Evolutionary conservation across 2,329 filamentous ascomycete species (phyloP).

Genomic region (Aspergillus caelatus): DNA sequence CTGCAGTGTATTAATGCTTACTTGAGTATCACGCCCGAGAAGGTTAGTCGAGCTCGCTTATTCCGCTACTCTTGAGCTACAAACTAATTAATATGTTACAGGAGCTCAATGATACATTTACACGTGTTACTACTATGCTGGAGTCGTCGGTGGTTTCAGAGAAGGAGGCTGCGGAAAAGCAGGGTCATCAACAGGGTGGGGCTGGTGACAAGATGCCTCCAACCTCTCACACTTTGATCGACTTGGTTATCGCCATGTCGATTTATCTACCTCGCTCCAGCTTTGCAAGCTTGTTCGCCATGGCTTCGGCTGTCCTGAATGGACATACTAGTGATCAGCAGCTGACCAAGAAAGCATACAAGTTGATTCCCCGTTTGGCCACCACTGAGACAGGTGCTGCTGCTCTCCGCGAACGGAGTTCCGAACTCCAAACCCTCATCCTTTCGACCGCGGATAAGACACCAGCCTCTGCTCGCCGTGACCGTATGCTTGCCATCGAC

Average conservation of each 20-base stretch:
- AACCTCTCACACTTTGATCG: constrained; percentile 92
- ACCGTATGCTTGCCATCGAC: constrained; percentile 80
- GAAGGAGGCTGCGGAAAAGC: constrained; percentile 66
- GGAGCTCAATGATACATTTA: constrained; percentile 86
- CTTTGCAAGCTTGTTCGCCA: constrained; percentile 81
- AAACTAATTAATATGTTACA: constrained; percentile 27
- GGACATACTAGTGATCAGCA: constrained; percentile 73
- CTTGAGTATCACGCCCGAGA: constrained; percentile 79
- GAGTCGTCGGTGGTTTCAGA: constrained; percentile 68
- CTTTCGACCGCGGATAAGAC: constrained; percentile 80
- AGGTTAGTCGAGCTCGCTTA: constrained; percentile 34
- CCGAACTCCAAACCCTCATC: constrained; percentile 80
- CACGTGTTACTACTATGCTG: constrained; percentile 82
- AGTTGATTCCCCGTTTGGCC: constrained; percentile 87
- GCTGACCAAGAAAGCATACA: constrained; percentile 98
- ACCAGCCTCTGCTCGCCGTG: constrained; percentile 80
- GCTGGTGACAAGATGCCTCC: constrained; percentile 80
- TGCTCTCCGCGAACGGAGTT: constrained; percentile 75
- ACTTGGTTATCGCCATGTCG: constrained; percentile 93
- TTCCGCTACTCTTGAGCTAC: background rate
- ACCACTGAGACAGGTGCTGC: constrained; percentile 75
- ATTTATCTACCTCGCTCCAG: constrained; percentile 87
- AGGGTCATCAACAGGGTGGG: constrained; percentile 65
- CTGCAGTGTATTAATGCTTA: constrained; percentile 94
- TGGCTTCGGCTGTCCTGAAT: constrained; percentile 80